Conservation (phyloP, 345 rosid species). For the Eucalyptus regnans region DNA sequence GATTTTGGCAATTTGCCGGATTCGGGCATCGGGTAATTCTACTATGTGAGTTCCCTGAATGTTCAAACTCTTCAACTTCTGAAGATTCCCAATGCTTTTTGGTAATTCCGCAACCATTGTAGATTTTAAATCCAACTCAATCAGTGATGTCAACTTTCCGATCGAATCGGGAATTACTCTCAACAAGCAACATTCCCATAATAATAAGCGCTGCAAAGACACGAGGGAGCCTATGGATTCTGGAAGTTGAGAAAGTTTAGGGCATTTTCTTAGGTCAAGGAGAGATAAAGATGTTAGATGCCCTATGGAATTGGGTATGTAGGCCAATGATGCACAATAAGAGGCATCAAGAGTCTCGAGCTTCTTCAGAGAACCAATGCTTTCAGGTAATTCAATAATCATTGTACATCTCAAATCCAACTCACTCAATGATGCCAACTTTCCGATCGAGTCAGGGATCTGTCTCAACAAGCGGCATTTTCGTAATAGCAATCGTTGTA, state of each 20-base stretch:
- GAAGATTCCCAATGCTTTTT: background rate
- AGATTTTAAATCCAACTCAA: too few species aligned
- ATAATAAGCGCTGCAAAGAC: background rate
- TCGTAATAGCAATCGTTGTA: fast-evolving
- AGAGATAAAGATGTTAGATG: background rate
- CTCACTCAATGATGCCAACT: too few species aligned
- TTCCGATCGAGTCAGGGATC: fast-evolving
- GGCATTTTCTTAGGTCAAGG: too few species aligned
- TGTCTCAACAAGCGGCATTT: too few species aligned
- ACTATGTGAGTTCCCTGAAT: background rate
- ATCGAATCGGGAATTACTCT: background rate
- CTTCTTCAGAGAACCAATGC: background rate
- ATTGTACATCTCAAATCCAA: too few species aligned
- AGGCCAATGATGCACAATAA: fast-evolving
- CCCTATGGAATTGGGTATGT: background rate
- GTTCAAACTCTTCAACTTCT: fast-evolving
- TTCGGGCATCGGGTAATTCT: too few species aligned
- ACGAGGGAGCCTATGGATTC: background rate
- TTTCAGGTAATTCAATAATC: too few species aligned
- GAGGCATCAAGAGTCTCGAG: background rate
- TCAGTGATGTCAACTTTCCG: too few species aligned
- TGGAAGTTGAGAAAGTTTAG: too few species aligned
- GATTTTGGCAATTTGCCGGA: too few species aligned
- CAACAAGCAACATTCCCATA: background rate
- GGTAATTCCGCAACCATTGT: background rate